Percentiles rank a stretch among this genome's conserved stretches.
These are phyloP conservation scores for Aspergillus luchuensis DNA, from an alignment of 2,329 filamentous ascomycete species.

Conservation along the genomic window DNA sequence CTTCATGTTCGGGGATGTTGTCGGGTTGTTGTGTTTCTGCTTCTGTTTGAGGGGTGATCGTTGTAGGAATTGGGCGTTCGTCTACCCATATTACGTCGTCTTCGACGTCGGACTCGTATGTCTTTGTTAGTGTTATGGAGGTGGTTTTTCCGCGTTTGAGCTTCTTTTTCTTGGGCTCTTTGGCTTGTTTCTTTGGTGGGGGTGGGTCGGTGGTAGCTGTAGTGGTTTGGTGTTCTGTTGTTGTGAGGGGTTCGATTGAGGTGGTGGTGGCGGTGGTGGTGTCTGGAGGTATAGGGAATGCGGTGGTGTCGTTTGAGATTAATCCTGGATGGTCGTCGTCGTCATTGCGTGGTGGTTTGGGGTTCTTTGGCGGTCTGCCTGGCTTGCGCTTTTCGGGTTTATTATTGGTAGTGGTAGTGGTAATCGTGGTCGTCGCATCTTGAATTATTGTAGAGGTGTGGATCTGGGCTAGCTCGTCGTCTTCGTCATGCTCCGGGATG, in stretches of 20 bases:
- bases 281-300: not conserved
- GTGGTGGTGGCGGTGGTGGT: not conserved
- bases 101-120: slow-evolving; percentile 35
- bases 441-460: slow-evolving; percentile 4
- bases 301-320: not conserved
- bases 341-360: slow-evolving; percentile 1
- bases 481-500: slow-evolving; percentile 28
- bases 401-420: not conserved
- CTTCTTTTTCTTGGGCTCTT: slow-evolving; percentile 45
- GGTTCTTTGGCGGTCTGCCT: slow-evolving; percentile 22
- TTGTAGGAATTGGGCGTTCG: slow-evolving; percentile 22
- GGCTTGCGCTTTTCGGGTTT: slow-evolving; percentile 24
- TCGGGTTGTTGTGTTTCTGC: not conserved
- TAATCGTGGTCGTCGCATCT: not conserved
- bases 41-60: slow-evolving; percentile 12
- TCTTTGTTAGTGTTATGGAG: slow-evolving; percentile 35
- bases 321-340: not conserved
- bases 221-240: not conserved
- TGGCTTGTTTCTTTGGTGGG: slow-evolving; percentile 17
- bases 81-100: slow-evolving; percentile 48
- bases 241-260: not conserved
- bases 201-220: not conserved
- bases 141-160: slow-evolving; percentile 49
- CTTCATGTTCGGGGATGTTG: not conserved
- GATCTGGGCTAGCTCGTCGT: slow-evolving; percentile 30